Evolutionary conservation across 352 stramenopile genomes (phyloP), one percentile per base, ranked within the genome.

Genomic region (Blastocystis sp.): DNA sequence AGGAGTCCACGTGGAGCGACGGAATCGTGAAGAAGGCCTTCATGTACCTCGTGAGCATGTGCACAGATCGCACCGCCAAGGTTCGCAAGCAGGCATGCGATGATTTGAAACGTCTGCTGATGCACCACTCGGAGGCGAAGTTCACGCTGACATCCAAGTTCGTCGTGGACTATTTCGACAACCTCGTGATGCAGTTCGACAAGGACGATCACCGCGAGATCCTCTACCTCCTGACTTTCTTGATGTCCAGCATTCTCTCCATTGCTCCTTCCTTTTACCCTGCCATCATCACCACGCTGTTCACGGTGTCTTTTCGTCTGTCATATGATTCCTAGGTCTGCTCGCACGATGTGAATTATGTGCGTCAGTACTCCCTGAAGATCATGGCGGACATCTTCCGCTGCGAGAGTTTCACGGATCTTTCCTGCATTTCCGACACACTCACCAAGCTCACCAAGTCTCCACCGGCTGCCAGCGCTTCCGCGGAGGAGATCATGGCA

Each of bases 11-110:
- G 34, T 88, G 78, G 78, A 76, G 3, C 40, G 17, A 54, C 1
- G 48, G 48, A 10, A 60, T 21, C 19, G 54, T 88, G n/a, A 52
- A 63, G 52, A 78, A 88, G 57, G 54, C 57, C 19, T 88, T 88
- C 45, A 4, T 54, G n/a, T 43, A 69, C n/a, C 68, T 88, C 3
- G 48, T 88, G 11, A 54, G 54, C n/a, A 48, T 69, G 19, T 88
- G 78, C 60, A 76, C 66, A 34, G 7, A 76, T 79, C 14, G 59
- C 0, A 88, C 60, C 17, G 78, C 43, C 21, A 88, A 88, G 78
- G 43, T 65, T 2, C 64, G 78, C 43, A 48, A 62, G 28, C 21
- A 42, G 21, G 28, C 40, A 21, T 61, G 78, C 24, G 78, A 88
- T 2, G 61, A 66, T 9, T 43, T 88, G 11, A 74, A 28, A 57